phyloP scores from a whole-genome alignment of 305 asterid species.

The Plantago coronopus region DNA sequence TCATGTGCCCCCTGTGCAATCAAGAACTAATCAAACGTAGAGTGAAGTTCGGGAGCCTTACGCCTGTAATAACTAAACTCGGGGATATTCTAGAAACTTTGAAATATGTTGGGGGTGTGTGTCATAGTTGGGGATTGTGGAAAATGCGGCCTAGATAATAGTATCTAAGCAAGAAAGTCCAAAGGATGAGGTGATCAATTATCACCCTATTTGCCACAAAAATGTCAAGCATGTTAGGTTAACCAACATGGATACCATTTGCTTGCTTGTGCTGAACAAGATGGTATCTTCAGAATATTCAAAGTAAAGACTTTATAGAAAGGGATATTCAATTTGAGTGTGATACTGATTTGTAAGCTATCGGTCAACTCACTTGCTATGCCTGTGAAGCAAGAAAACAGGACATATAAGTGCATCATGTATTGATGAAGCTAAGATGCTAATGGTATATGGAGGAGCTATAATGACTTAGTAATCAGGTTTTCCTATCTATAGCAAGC shows the following conservation, averaged over 20 bases:
- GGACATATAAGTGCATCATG: too few species aligned
- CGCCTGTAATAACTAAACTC: too few species aligned
- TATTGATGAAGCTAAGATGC: too few species aligned
- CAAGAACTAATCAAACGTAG: too few species aligned
- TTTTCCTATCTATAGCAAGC: too few species aligned
- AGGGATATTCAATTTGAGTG: constrained; percentile 1
- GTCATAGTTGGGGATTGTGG: not conserved
- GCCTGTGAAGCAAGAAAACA: too few species aligned
- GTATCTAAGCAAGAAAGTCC: constrained; percentile 23
- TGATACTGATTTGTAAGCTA: not conserved
- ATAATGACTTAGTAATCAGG: too few species aligned
- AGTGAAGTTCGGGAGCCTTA: too few species aligned
- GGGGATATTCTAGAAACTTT: not conserved
- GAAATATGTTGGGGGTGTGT: not conserved
- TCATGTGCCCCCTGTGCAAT: too few species aligned
- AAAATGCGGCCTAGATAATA: not conserved
- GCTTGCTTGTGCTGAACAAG: constrained; percentile 2
- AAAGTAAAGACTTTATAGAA: not conserved
- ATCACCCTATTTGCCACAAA: constrained; percentile 13
- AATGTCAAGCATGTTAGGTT: constrained; percentile 21
- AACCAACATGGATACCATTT: constrained; percentile 24
- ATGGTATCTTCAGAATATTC: constrained; percentile 12
- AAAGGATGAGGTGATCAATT: constrained; percentile 12
- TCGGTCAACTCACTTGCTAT: not conserved
- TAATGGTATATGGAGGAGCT: too few species aligned